Base-by-base conservation (phyloP, 1,284 basidiomycete genomes). In the Macrocystidia cucumis region DNA sequence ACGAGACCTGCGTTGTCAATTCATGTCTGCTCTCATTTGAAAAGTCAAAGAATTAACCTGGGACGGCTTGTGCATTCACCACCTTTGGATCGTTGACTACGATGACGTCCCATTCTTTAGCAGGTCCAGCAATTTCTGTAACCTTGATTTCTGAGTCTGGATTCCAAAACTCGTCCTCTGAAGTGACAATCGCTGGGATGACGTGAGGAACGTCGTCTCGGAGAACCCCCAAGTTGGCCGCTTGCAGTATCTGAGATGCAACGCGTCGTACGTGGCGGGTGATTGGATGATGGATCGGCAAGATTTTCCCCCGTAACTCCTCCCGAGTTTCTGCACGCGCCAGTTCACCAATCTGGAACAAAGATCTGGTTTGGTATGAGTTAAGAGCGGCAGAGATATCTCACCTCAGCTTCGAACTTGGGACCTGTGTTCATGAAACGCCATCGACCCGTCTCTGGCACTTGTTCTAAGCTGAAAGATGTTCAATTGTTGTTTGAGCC, bases 381-480 rank as follows among this genome's bases (percentile, higher is more conserved):
- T 14, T 31, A 9, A 27, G 19, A 13, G 29, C 22, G 26, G 32
- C 5, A 12, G 5, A 9, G 40, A n/a, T 3, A 12, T 47, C 61
- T 23, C 37, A 72, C 72, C 44, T 50, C 53, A 3, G 68, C 62
- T 57, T 93, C 89, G 29, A 59, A 59, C 36, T 65, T 61, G 0
- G 70, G 69, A 24, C 70, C 72, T 5, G 84, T 69, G 49, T 83
- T 80, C 72, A 95, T 93, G 53, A 91, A 92, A 13, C 91, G 60
- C 69, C 79, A 80, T 38, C 91, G 59, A 0, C 89, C 89, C 0
- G 90, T 92, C 49, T 89, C 78, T 3, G 84, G 80, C 0, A 88
- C 83, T 48, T 74, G 68, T 51, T 92, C 89, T 12, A 90, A 63
- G 50, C 89, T 91, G n/a, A n/a, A n/a, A n/a, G n/a, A n/a, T n/a